These are phyloP conservation scores for Xylaria sp. DNA, from an alignment of 2,329 filamentous ascomycete species.

Conservation along the genomic window DNA sequence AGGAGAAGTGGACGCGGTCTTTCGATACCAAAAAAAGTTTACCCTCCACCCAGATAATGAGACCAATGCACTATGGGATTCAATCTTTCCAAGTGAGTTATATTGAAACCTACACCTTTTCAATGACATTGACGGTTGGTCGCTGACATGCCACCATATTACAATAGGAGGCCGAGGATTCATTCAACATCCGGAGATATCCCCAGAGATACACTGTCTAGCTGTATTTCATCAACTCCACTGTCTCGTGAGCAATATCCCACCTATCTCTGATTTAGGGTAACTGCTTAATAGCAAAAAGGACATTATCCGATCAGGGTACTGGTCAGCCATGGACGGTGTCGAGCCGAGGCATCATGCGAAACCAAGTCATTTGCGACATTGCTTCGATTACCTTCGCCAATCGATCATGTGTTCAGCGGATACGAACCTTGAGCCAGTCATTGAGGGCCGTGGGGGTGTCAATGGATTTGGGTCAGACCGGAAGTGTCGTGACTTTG, in stretches of 20 bases:
- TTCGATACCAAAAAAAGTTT: slow-evolving; percentile 17
- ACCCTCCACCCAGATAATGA: slow-evolving; percentile 7
- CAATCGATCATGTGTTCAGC: slow-evolving; percentile 4
- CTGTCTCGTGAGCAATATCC: slow-evolving; percentile 12
- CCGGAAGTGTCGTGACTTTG: slow-evolving; percentile 12
- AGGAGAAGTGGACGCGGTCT: slow-evolving; percentile 6
- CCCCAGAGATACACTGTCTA: slow-evolving; percentile 14
- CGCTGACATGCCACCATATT: neutral
- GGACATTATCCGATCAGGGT: slow-evolving; percentile 14
- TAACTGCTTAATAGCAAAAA: neutral
- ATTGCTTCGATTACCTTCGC: slow-evolving; percentile 15
- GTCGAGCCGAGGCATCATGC: neutral
- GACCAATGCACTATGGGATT: slow-evolving; percentile 13
- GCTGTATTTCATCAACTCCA: slow-evolving; percentile 23
- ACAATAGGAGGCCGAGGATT: slow-evolving; percentile 16
- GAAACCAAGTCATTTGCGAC: neutral
- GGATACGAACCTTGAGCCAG: slow-evolving; percentile 1
- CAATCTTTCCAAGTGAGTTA: slow-evolving; percentile 17
- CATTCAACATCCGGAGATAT: slow-evolving; percentile 18
- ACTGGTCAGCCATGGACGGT: neutral
- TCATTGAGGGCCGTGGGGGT: neutral
- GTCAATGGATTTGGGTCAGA: slow-evolving; percentile 3
- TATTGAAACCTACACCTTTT: neutral
- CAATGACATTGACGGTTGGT: neutral
- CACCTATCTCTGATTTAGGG: neutral